These are phyloP conservation scores for Diaporthe velutina DNA, from an alignment of 2,329 filamentous ascomycete species.

Conservation along the genomic window DNA sequence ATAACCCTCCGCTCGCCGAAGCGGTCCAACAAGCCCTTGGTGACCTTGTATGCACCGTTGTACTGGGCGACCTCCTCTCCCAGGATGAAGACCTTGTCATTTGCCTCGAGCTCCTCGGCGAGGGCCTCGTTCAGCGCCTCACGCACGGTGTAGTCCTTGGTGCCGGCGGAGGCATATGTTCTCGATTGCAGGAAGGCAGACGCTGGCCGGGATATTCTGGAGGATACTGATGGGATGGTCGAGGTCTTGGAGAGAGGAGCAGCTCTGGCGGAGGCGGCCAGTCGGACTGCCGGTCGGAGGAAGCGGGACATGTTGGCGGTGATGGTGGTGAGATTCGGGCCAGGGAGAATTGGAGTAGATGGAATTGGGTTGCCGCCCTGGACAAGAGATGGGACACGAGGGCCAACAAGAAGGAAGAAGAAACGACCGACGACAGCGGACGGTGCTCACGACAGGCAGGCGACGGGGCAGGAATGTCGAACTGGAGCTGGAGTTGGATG, in stretches of 20 bases:
- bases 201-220: constrained; percentile 39
- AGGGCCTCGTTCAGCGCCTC: constrained; percentile 98
- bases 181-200: constrained; percentile 61
- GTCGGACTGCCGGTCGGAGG: constrained; percentile 58
- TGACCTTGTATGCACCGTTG: constrained; percentile 99
- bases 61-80: constrained; percentile 99
- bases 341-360: constrained; percentile 33
- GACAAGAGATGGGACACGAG: background rate
- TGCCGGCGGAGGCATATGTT: constrained; percentile 70
- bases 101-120: constrained; percentile 94
- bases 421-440: constrained; percentile 2
- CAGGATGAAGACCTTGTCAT: constrained; percentile 94
- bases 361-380: constrained; percentile 26
- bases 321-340: constrained; percentile 17
- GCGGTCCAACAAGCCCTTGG: constrained; percentile 95
- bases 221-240: constrained; percentile 44
- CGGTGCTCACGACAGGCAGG: constrained; percentile 16
- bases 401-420: background rate
- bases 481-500: background rate
- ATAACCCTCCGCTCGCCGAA: constrained; percentile 98
- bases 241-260: constrained; percentile 43
- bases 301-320: constrained; percentile 57
- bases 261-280: constrained; percentile 54
- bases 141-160: constrained; percentile 95
- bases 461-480: constrained; percentile 20